phyloP scores from a whole-genome alignment of 352 stramenopile genomes.

The Peronospora tabacina region DNA sequence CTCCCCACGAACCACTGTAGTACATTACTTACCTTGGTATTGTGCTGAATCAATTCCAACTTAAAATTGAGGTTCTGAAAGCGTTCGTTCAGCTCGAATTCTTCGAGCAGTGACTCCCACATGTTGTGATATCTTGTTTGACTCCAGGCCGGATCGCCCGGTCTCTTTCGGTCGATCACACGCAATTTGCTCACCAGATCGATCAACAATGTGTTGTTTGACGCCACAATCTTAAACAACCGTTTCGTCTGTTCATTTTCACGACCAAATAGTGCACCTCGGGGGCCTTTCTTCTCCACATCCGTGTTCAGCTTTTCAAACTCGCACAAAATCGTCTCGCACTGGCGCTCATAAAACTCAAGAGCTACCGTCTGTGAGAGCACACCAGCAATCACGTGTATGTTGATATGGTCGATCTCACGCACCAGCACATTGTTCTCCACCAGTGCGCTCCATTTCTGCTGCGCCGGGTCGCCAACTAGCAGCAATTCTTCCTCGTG shows the following conservation, averaged over 20 bases:
- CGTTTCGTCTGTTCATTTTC: slow-evolving; percentile 74
- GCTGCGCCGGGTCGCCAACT: slow-evolving; percentile 51
- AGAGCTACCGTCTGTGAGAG: slow-evolving; percentile 93
- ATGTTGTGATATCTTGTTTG: slow-evolving; percentile 91
- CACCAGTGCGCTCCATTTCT: slow-evolving; percentile 74
- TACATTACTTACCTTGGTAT: slow-evolving; percentile 84
- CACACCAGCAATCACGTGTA: slow-evolving; percentile 92
- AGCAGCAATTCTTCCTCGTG: slow-evolving; percentile 78
- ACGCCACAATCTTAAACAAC: slow-evolving; percentile 88
- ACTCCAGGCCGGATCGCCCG: slow-evolving; percentile 91
- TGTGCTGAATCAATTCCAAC: slow-evolving; percentile 95
- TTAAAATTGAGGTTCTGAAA: slow-evolving; percentile 97
- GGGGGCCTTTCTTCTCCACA: slow-evolving; percentile 68
- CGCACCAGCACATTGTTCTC: slow-evolving; percentile 80
- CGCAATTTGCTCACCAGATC: slow-evolving; percentile 94
- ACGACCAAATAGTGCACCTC: slow-evolving; percentile 62
- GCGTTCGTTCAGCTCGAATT: slow-evolving; percentile 92
- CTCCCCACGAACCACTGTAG: slow-evolving; percentile 3
- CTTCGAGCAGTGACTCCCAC: slow-evolving; percentile 81
- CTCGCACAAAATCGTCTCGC: slow-evolving; percentile 91
- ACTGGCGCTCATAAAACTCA: slow-evolving; percentile 93
- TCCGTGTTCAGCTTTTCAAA: slow-evolving; percentile 92
- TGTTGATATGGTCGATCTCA: slow-evolving; percentile 78
- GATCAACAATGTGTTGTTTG: slow-evolving; percentile 95
- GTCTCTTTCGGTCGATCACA: slow-evolving; percentile 90